Percentiles rank a stretch among this genome's conserved stretches.
These are phyloP conservation scores for Psilocybe cyanescens DNA, from an alignment of 768 basidiomycete species.

Conservation along the genomic window DNA sequence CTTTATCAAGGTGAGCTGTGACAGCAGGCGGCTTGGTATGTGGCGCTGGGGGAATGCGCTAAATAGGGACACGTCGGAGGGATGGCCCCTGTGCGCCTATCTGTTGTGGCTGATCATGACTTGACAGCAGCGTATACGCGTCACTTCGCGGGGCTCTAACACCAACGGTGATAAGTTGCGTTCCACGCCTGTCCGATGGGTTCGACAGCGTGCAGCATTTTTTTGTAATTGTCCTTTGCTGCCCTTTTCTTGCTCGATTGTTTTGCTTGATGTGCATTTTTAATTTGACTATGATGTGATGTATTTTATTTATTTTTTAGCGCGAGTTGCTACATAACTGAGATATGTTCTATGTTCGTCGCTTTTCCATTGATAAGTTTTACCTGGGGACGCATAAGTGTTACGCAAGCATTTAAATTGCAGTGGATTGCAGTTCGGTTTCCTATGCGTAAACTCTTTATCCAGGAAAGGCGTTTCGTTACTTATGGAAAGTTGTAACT, in stretches of 20 bases:
- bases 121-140: too few species aligned
- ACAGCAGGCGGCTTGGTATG: neutral
- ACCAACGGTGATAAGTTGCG: constrained; percentile 1
- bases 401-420: neutral
- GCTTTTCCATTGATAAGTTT: neutral
- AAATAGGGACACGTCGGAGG: neutral
- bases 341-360: neutral
- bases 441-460: neutral
- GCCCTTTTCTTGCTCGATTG: neutral
- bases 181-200: constrained; percentile 5
- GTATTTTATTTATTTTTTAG: too few species aligned
- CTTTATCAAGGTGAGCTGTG: neutral
- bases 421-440: neutral
- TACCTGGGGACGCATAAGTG: neutral
- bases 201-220: constrained; percentile 11
- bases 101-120: neutral
- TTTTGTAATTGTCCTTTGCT: neutral
- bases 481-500: neutral
- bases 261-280: neutral
- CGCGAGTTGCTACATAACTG: too few species aligned
- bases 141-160: too few species aligned
- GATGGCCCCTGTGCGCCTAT: neutral
- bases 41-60: neutral
- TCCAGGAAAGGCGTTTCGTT: neutral
- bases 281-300: neutral